Evolutionary conservation across 805 yeast genomes (phyloP).

Genomic region (Ogataea naganishii): DNA sequence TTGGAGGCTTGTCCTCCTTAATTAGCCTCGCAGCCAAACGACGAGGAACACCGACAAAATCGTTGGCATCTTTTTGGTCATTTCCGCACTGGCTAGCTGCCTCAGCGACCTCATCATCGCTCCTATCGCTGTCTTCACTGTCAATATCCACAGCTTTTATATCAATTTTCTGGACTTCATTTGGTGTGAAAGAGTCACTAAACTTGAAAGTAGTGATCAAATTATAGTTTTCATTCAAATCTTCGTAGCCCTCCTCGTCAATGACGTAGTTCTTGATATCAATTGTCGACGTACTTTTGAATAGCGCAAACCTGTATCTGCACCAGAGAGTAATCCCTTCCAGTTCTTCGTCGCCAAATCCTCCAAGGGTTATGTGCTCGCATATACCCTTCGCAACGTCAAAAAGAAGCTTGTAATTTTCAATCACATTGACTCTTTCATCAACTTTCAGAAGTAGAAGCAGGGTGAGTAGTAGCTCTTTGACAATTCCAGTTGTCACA

Average conservation of each 20-base stretch:
- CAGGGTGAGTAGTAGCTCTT: slow-evolving; percentile 17
- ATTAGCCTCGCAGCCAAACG: slow-evolving; percentile 15
- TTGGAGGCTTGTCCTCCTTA: slow-evolving; percentile 25
- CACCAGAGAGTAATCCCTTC: slow-evolving; percentile 20
- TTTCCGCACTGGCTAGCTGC: slow-evolving; percentile 2
- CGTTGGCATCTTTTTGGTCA: slow-evolving; percentile 3
- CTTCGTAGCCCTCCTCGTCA: slow-evolving; percentile 34
- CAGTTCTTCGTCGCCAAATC: slow-evolving; percentile 11
- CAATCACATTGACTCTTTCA: slow-evolving; percentile 18
- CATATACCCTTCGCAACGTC: slow-evolving; percentile 16
- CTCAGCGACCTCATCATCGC: slow-evolving; percentile 8
- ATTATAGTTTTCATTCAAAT: slow-evolving; percentile 22
- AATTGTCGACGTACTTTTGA: slow-evolving; percentile 39
- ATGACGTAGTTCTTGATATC: slow-evolving; percentile 38
- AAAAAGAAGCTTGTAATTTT: slow-evolving; percentile 16
- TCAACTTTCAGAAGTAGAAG: slow-evolving; percentile 22
- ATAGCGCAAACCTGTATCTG: slow-evolving; percentile 27
- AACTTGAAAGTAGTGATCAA: slow-evolving; percentile 16
- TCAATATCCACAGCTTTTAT: slow-evolving; percentile 13
- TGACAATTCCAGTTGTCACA: slow-evolving; percentile 13
- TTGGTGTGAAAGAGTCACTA: slow-evolving; percentile 16
- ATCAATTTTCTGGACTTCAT: slow-evolving; percentile 17
- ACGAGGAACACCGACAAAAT: slow-evolving; percentile 8
- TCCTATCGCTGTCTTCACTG: slow-evolving; percentile 9
- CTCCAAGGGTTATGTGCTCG: slow-evolving; percentile 6